These are phyloP conservation scores for Eustoma russellianum DNA, from an alignment of 257 asterid genomes.

Conservation along the genomic window DNA sequence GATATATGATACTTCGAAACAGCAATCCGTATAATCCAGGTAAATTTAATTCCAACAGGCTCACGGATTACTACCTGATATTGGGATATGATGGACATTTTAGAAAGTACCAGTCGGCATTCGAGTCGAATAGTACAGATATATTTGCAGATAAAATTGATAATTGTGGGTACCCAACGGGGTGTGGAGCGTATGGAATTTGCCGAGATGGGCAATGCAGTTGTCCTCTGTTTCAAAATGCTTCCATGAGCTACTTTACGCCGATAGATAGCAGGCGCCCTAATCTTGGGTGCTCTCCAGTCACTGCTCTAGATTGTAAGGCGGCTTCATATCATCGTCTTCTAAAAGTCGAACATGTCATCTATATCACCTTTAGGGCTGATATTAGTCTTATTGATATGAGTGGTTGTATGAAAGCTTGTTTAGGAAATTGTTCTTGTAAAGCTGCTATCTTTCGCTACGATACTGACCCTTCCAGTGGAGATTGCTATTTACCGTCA, in stretches of 20 bases:
- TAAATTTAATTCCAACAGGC: not conserved
- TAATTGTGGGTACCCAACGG: slow-evolving; percentile 2
- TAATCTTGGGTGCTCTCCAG: slow-evolving; percentile 29
- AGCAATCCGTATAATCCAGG: slow-evolving; percentile 49
- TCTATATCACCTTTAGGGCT: too few relatives aligned
- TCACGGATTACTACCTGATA: not conserved
- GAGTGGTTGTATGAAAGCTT: slow-evolving; percentile 40
- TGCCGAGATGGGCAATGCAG: slow-evolving; percentile 1
- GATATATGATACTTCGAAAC: slow-evolving; percentile 41
- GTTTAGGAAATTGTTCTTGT: slow-evolving; percentile 63
- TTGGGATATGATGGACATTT: slow-evolving; percentile 3
- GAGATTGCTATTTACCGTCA: too few relatives aligned
- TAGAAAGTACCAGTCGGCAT: not conserved
- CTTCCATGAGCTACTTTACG: too few relatives aligned
- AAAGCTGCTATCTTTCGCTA: slow-evolving; percentile 45
- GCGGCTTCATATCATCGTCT: slow-evolving; percentile 27
- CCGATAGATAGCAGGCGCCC: too few relatives aligned
- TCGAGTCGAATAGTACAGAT: not conserved
- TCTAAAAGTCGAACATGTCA: slow-evolving; percentile 18
- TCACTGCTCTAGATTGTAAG: slow-evolving; percentile 32
- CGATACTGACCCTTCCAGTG: not conserved
- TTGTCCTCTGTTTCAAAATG: not conserved
- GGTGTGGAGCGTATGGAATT: slow-evolving; percentile 4
- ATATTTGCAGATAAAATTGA: not conserved
- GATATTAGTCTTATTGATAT: not conserved